A percentile compares a stretch with the other conserved stretches of the same genome.
phyloP scores from a whole-genome alignment of 106 monocot genomes.

The Dactylorhiza incarnata region DNA sequence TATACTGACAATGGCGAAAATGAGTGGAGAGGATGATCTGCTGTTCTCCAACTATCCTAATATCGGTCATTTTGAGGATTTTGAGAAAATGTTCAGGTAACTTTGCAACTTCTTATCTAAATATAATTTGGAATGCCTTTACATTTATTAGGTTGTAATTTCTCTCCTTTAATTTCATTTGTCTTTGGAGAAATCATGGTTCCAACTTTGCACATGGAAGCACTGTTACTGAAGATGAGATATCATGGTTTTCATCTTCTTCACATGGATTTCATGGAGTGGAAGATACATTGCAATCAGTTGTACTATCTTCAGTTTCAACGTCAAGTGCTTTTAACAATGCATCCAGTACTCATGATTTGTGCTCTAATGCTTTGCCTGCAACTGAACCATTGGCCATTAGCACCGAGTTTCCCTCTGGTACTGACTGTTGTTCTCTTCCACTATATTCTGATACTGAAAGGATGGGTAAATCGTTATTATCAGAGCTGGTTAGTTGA shows the following conservation, averaged over 20 bases:
- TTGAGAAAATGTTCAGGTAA: conserved; percentile 53
- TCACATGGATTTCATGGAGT: conserved; percentile 20
- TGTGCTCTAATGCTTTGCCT: conserved; percentile 11
- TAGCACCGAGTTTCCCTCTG: conserved; percentile 3
- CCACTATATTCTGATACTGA: conserved; percentile 4
- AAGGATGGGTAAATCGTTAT: not conserved
- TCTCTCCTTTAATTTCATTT: conserved; percentile 11
- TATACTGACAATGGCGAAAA: conserved; percentile 2
- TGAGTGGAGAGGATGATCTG: conserved; percentile 24
- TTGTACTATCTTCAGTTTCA: conserved; percentile 16
- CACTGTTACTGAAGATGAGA: conserved; percentile 21
- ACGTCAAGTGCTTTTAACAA: conserved; percentile 15
- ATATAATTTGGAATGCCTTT: not conserved
- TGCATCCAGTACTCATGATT: conserved; percentile 7
- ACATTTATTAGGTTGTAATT: not conserved
- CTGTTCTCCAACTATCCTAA: conserved; percentile 35
- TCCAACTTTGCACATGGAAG: conserved; percentile 22
- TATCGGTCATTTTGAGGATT: conserved; percentile 45
- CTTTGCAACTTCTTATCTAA: not conserved
- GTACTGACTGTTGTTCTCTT: not conserved
- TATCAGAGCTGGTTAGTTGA: conserved; percentile 4
- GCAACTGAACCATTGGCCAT: not conserved
- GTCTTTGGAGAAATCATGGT: conserved; percentile 30
- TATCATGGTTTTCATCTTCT: conserved; percentile 32
- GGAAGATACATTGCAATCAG: conserved; percentile 23